Conservation (phyloP, 1,139 yeast genomes). For the Sugiyamaella japonica region DNA sequence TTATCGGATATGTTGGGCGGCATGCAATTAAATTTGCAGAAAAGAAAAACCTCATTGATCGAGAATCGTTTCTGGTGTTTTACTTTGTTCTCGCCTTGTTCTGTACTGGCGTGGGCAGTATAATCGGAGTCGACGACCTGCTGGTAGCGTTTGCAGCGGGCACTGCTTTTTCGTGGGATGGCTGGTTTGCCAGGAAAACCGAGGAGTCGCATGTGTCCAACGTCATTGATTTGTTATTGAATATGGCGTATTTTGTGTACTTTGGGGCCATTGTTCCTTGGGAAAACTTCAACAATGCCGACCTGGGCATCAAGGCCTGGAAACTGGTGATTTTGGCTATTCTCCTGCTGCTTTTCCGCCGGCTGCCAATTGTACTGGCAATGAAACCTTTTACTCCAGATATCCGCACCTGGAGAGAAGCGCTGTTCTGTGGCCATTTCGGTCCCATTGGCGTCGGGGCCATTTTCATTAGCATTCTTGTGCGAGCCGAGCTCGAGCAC, state of each 20-base stretch:
- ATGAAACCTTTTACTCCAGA: slow-evolving; percentile 87
- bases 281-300: slow-evolving; percentile 70
- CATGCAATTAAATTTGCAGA: slow-evolving; percentile 80
- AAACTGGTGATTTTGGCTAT: slow-evolving; percentile 76
- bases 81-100: slow-evolving; percentile 81
- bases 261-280: slow-evolving; percentile 96
- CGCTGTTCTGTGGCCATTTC: slow-evolving; percentile 92
- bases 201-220: slow-evolving; percentile 93
- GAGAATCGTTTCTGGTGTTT: slow-evolving; percentile 91
- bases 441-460: slow-evolving; percentile 99
- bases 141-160: slow-evolving; percentile 95
- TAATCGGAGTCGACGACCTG: slow-evolving; percentile 89
- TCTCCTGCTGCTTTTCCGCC: slow-evolving; percentile 77
- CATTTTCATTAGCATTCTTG: slow-evolving; percentile 81
- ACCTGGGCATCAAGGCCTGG: slow-evolving; percentile 79
- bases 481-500: slow-evolving; percentile 75
- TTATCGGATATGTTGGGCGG: slow-evolving; percentile 75
- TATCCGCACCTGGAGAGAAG: slow-evolving; percentile 92
- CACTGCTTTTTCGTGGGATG: slow-evolving; percentile 95
- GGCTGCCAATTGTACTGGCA: slow-evolving; percentile 83
- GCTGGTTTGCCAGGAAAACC: slow-evolving; percentile 83
- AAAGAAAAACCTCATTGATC: slow-evolving; percentile 69
- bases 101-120: slow-evolving; percentile 92
- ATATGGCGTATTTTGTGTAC: slow-evolving; percentile 86
- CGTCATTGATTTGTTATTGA: slow-evolving; percentile 71